phyloP scores from a whole-genome alignment of 2,329 filamentous ascomycete species.

The Aureobasidium melanogenum region DNA sequence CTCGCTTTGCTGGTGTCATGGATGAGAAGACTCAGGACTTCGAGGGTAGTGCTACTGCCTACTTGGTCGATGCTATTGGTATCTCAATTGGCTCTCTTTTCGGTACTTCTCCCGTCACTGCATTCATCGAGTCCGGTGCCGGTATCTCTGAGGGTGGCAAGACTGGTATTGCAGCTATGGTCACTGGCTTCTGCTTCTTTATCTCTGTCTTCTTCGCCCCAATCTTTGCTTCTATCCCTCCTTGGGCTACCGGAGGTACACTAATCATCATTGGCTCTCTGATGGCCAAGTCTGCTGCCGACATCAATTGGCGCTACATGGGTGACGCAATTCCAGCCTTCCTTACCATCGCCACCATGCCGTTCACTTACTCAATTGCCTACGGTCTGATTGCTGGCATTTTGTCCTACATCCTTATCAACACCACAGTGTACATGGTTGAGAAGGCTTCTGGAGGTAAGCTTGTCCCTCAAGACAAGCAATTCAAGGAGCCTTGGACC shows the following conservation, averaged over 20 bases:
- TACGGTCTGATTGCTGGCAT: conserved; percentile 79
- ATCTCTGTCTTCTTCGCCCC: conserved; percentile 83
- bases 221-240: conserved; percentile 81
- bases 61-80: conserved; percentile 71
- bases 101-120: conserved; percentile 72
- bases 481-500: conserved; percentile 71
- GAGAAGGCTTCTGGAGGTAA: conserved; percentile 58
- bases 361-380: conserved; percentile 81
- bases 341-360: conserved; percentile 76
- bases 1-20: conserved; percentile 69
- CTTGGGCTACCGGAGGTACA: conserved; percentile 85
- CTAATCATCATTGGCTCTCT: conserved; percentile 79
- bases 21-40: conserved; percentile 80
- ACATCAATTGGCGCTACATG: conserved; percentile 84
- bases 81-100: conserved; percentile 75
- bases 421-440: conserved; percentile 60
- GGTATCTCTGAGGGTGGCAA: conserved; percentile 82
- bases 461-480: conserved; percentile 65
- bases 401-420: conserved; percentile 66
- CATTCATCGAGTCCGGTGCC: conserved; percentile 73
- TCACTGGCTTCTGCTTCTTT: conserved; percentile 75
- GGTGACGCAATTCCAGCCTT: conserved; percentile 80
- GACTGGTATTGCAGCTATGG: conserved; percentile 74
- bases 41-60: conserved; percentile 74
- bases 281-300: conserved; percentile 68